Evolutionary conservation across 139 green algal genomes (phyloP).

Genomic region (Tetradesmus lagerheimii): DNA sequence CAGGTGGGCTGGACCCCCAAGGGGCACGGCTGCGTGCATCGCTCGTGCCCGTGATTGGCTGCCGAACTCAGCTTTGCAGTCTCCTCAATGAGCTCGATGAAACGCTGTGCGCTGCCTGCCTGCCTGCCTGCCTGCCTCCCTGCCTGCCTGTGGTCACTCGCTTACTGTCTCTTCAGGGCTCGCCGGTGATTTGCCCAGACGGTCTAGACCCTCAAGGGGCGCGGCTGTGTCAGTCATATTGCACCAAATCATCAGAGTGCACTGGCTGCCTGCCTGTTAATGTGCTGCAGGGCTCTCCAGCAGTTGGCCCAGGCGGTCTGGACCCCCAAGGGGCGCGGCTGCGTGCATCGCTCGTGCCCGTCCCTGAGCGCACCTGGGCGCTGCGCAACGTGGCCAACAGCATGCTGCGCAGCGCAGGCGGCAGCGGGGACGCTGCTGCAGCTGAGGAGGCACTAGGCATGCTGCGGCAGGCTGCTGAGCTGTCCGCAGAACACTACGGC

Average conservation of each 20-base stretch:
- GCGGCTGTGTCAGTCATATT: neutral
- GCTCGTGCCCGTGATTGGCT: conserved; percentile 53
- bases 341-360: conserved; percentile 41
- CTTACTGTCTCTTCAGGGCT: neutral
- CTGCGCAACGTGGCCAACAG: conserved; percentile 64
- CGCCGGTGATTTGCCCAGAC: neutral
- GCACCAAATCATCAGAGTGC: neutral
- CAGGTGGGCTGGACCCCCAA: conserved; percentile 24
- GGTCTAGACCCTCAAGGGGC: conserved; percentile 20
- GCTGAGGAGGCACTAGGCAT: conserved; percentile 50
- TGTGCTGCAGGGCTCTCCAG: neutral
- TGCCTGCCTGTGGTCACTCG: too few relatives aligned
- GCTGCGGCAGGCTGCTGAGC: conserved; percentile 50
- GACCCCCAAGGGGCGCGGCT: conserved; percentile 11
- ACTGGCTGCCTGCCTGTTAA: too few relatives aligned
- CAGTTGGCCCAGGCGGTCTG: conserved; percentile 24
- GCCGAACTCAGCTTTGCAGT: too few relatives aligned
- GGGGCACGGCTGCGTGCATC: conserved; percentile 10
- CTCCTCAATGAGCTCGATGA: too few relatives aligned
- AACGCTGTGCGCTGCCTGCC: too few relatives aligned
- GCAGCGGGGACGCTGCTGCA: neutral
- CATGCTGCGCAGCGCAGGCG: conserved; percentile 49
- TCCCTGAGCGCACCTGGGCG: conserved; percentile 64
- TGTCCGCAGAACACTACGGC: conserved; percentile 7
- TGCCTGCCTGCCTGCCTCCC: too few relatives aligned